Evolutionary conservation across 2,329 filamentous ascomycete genomes (phyloP).

Genomic region (Apiospora sp.): DNA sequence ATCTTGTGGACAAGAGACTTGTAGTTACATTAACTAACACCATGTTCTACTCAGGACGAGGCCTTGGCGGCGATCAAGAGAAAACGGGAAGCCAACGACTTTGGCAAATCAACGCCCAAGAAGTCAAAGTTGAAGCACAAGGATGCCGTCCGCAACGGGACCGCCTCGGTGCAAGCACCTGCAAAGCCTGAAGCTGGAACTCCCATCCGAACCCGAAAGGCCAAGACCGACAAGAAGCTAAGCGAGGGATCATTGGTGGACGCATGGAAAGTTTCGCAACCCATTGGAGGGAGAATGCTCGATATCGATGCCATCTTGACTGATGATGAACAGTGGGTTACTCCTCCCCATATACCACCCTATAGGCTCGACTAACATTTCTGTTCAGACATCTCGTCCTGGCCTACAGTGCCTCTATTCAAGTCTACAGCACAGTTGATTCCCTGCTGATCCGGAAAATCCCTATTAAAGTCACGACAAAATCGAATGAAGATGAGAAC

Average conservation of each 20-base stretch:
- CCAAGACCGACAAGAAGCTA: slow-evolving; percentile 27
- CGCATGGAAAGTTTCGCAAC: slow-evolving; percentile 67
- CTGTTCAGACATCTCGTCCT: slow-evolving; percentile 74
- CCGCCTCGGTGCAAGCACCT: slow-evolving; percentile 14
- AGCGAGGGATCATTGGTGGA: background rate
- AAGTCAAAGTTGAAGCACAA: slow-evolving; percentile 31
- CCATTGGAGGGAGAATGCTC: slow-evolving; percentile 71
- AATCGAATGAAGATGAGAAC: slow-evolving; percentile 40
- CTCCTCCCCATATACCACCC: background rate
- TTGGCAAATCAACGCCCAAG: slow-evolving; percentile 48
- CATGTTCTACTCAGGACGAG: slow-evolving; percentile 37
- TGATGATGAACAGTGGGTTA: slow-evolving; percentile 65
- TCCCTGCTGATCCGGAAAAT: slow-evolving; percentile 83
- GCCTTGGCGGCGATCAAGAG: slow-evolving; percentile 52
- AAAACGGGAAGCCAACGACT: slow-evolving; percentile 55
- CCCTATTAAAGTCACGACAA: slow-evolving; percentile 51
- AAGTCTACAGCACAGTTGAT: slow-evolving; percentile 81
- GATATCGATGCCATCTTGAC: slow-evolving; percentile 71
- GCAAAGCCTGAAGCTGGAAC: slow-evolving; percentile 28
- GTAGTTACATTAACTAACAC: background rate
- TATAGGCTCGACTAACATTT: slow-evolving; percentile 38
- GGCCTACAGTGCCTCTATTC: slow-evolving; percentile 76
- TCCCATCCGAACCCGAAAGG: slow-evolving; percentile 14
- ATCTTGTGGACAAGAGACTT: background rate
- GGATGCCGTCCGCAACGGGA: slow-evolving; percentile 6